These are phyloP conservation scores for Aspergillus hiratsukae DNA, from an alignment of 2,329 filamentous ascomycete genomes.

Conservation along the genomic window DNA sequence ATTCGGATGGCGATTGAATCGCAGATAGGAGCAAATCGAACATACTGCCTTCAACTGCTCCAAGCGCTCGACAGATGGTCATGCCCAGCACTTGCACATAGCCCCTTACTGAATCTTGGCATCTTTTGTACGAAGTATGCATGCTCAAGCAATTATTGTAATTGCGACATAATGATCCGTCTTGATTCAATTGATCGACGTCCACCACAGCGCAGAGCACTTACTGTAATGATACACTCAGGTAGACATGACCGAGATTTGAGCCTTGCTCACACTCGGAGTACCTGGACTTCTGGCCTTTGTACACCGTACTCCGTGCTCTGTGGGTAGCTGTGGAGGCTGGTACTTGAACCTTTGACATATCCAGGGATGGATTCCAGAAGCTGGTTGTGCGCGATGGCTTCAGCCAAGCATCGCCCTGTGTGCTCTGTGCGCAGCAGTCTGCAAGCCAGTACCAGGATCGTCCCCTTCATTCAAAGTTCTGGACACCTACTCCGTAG, in stretches of 20 bases:
- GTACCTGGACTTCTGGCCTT: neutral
- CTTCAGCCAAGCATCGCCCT: slow-evolving; percentile 3
- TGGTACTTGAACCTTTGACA: neutral
- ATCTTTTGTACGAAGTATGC: neutral
- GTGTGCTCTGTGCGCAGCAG: neutral
- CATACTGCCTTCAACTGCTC: too few species aligned
- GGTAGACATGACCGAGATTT: neutral
- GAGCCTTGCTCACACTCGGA: neutral
- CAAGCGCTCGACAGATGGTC: neutral
- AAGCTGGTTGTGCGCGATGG: neutral
- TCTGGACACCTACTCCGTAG: too few species aligned
- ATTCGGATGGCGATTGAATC: too few species aligned
- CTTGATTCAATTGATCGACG: neutral
- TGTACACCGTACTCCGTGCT: neutral
- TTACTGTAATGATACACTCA: neutral
- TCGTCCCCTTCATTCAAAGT: neutral
- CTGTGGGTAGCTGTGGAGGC: neutral
- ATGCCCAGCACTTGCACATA: neutral
- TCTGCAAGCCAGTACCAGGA: neutral
- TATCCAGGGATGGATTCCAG: neutral
- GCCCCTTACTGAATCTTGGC: neutral
- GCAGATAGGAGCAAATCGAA: too few species aligned
- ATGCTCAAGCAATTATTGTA: neutral
- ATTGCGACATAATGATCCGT: neutral
- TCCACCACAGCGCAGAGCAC: neutral